Base-by-base conservation (phyloP, 768 basidiomycete genomes). In the Mrakia frigida region DNA sequence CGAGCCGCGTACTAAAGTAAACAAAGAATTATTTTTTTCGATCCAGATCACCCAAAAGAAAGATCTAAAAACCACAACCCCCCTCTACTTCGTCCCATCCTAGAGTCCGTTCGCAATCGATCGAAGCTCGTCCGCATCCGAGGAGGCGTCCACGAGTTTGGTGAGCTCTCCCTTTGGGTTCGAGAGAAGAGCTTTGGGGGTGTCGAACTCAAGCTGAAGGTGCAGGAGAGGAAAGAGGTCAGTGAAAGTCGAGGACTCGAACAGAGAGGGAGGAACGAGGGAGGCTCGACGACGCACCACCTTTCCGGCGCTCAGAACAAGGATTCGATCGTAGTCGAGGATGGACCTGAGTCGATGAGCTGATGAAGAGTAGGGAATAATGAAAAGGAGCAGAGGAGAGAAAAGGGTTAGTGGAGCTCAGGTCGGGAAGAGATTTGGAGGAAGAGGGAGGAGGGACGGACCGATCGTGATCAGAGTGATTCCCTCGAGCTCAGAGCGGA, bases 221-320 rank as follows among this genome's bases (percentile, higher is more conserved):
- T 18, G 11, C 3, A 46, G 9, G 37, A 37, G 21, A 23, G 21
- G 18, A 33, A 11, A 72, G 50, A 2, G n/a, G 71, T 72, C 13
- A 72, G 71, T 0, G 23, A 2, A 28, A 28, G 56, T 56, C 23
- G 16, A 18, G 10, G 31, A 9, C 10, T 28, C 41, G 46, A 33
- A 59, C 11, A 23, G 50, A 37, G 59, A 11, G 18, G 53, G 21
- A 25, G 6, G n/a, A 72, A 14, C 33, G 13, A 9, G 21, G 35
- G 39, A 3, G 7, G 21, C 18, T 28, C 28, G 28, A 18, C n/a
- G 41, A 72, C 71, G 35, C 37, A 72, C 71, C 61, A 94, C 86
- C 74, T 87, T 85, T 2, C 92, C 92, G 25, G 87, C 86, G 73
- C 89, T 90, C n/a, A 89, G 82, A 0, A 86, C 85, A 25, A 89